phyloP scores from a whole-genome alignment of 371 early-diverging fungal genomes.

The Dichotomocladium elegans region DNA sequence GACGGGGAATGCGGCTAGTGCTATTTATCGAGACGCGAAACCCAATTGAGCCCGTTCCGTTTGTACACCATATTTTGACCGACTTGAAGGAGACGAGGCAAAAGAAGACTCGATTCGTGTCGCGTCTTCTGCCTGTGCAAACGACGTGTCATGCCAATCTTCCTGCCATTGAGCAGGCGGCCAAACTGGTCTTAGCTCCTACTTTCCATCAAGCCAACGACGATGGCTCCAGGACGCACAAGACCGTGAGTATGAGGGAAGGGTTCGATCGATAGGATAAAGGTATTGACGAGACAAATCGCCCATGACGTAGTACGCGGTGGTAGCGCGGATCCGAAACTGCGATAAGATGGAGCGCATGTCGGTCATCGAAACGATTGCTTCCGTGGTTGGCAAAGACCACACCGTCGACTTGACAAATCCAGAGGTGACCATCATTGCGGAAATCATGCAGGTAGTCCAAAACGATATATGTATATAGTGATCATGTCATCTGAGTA shows the following conservation, averaged over 20 bases:
- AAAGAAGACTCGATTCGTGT: conserved; percentile 60
- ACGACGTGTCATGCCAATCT: conserved; percentile 58
- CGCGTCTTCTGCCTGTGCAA: conserved; percentile 61
- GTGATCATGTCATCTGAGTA: background rate
- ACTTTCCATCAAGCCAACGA: conserved; percentile 47
- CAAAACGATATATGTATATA: background rate
- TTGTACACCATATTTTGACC: conserved; percentile 56
- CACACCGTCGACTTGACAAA: conserved; percentile 64
- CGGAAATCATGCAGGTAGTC: conserved; percentile 67
- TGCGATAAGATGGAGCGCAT: conserved; percentile 56
- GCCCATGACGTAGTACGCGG: conserved; percentile 50
- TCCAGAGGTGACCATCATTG: conserved; percentile 61
- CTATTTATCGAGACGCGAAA: conserved; percentile 25
- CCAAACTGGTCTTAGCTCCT: conserved; percentile 49
- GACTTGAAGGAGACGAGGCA: conserved; percentile 54
- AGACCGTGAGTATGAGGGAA: too few relatives aligned
- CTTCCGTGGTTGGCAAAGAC: conserved; percentile 44
- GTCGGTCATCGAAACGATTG: conserved; percentile 52
- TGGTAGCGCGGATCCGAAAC: conserved; percentile 62
- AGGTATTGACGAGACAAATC: background rate
- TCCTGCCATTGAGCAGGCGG: conserved; percentile 52
- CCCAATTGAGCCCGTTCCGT: conserved; percentile 55
- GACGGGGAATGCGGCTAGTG: too few relatives aligned
- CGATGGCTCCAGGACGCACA: conserved; percentile 29
- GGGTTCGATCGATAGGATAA: too few relatives aligned